Conservation (phyloP, 148 eudicot genomes). For the Camellia japonica region DNA sequence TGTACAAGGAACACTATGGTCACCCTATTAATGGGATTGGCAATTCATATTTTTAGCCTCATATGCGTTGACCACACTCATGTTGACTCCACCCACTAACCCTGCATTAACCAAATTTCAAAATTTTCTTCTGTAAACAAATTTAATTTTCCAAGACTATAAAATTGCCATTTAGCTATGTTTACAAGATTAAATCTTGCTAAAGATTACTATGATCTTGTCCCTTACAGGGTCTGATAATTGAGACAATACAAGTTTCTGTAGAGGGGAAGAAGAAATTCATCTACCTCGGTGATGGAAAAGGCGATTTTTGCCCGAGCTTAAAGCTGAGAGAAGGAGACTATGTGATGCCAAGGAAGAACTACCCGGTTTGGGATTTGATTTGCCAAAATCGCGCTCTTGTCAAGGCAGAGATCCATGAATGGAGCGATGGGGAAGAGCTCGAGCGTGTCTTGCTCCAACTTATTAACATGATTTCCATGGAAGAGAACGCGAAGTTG, state of each 20-base stretch:
- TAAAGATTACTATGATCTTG: background rate
- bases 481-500: conserved; percentile 19
- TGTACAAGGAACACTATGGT: background rate
- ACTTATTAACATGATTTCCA: conserved; percentile 33
- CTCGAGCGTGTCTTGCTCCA: conserved; percentile 45
- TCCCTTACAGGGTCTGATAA: conserved; percentile 45
- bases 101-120: background rate
- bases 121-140: background rate
- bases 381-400: conserved; percentile 44
- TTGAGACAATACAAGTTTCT: conserved; percentile 45
- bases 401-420: conserved; percentile 55
- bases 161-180: no score
- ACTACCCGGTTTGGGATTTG: conserved; percentile 73
- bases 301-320: conserved; percentile 78
- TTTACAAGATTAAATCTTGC: background rate
- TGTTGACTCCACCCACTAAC: no score
- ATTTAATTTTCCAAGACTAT: no score
- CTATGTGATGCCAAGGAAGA: conserved; percentile 69
- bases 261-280: conserved; percentile 40
- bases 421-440: conserved; percentile 71
- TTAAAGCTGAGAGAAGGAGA: conserved; percentile 59
- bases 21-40: no score
- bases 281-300: conserved; percentile 70
- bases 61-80: no score
- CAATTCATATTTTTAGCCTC: no score